Evolutionary conservation across 108 stramenopile species (phyloP), one percentile per base, ranked within the genome.

Genomic region (Nitzschia inconspicua): DNA sequence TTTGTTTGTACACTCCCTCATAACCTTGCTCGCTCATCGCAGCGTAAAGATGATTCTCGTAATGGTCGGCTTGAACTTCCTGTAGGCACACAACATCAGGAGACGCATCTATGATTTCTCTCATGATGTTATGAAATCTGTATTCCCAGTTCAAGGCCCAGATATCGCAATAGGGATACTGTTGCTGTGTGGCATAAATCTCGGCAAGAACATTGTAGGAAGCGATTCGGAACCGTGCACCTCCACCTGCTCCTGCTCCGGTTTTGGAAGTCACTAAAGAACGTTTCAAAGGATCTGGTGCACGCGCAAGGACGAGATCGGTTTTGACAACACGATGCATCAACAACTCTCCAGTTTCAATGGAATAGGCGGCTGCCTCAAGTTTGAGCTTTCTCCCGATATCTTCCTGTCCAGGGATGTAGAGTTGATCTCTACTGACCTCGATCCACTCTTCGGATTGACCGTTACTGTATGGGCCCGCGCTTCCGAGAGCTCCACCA

Each of bases 161-260:
- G 53, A 91, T 77, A 57, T 97, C 96, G 53, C 94, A 93, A 73
- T 98, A 96, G 19, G 98, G 97, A 81, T 98, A 99, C 74, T 94
- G 91, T 62, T 95, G 93, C 68, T 89, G 83, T 23, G 96, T 99
- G 2, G 97, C 98, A 68, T 99, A 99, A 34, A 98, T 98, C 65
- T 99, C 98, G 7, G 98, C 97, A 43, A 99, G 84, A 56, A 97
- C 75, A 72, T 99, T 99, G 82, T 98, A 99, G 25, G 94, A 89
- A 50, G 85, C 84, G 36, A 97, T 84, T 26, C 98, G 86, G 62
- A 99, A 94, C 30, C 94, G 60, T 13, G 88, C 85, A 25, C 91
- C 77, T 14, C 30, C 84, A 9, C 83, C 92, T 48, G 71, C 79
- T 28, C 72, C 78, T 3, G 71, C 80, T 2, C 60, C 74, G 24